Evolutionary conservation across 768 basidiomycete species (phyloP).

Genomic region (Macrolepiota fuliginosa): DNA sequence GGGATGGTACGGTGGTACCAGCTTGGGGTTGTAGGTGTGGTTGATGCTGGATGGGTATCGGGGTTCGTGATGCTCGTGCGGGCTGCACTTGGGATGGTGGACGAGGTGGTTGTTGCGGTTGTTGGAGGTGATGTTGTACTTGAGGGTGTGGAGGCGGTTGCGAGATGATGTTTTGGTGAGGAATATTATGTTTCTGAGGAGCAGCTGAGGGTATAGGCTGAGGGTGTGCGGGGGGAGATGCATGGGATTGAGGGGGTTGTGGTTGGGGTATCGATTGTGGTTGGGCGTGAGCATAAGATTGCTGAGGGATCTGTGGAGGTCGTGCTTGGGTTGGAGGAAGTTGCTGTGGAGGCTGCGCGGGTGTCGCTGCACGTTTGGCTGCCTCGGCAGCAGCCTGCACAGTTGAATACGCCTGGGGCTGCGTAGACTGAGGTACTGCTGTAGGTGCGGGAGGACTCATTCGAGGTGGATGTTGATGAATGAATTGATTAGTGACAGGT

Average conservation of each 20-base stretch:
- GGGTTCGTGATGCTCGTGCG: slow-evolving; percentile 14
- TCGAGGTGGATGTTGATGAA: slow-evolving; percentile 31
- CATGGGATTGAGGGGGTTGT: slow-evolving; percentile 4
- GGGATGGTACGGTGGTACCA: neutral
- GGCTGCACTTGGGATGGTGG: slow-evolving; percentile 8
- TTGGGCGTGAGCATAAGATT: neutral
- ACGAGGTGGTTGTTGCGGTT: slow-evolving; percentile 12
- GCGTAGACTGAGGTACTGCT: slow-evolving; percentile 36
- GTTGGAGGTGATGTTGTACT: slow-evolving; percentile 18
- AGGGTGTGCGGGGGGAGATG: slow-evolving; percentile 15
- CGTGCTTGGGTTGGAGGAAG: slow-evolving; percentile 14
- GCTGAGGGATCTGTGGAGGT: slow-evolving; percentile 1
- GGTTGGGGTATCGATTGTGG: slow-evolving; percentile 7
- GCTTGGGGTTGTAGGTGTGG: slow-evolving; percentile 13
- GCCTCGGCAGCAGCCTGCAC: slow-evolving; percentile 32
- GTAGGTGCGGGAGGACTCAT: slow-evolving; percentile 24
- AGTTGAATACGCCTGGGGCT: slow-evolving; percentile 32
- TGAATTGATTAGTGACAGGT: slow-evolving; percentile 30
- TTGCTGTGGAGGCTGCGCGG: slow-evolving; percentile 26
- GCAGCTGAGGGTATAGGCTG: neutral
- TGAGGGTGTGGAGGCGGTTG: slow-evolving; percentile 19
- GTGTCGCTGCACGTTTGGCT: slow-evolving; percentile 32
- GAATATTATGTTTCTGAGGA: neutral
- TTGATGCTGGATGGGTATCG: slow-evolving; percentile 13
- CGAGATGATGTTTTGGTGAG: neutral